Base-by-base conservation (phyloP, 768 basidiomycete species). In the Leccinellum rugosiceps region DNA sequence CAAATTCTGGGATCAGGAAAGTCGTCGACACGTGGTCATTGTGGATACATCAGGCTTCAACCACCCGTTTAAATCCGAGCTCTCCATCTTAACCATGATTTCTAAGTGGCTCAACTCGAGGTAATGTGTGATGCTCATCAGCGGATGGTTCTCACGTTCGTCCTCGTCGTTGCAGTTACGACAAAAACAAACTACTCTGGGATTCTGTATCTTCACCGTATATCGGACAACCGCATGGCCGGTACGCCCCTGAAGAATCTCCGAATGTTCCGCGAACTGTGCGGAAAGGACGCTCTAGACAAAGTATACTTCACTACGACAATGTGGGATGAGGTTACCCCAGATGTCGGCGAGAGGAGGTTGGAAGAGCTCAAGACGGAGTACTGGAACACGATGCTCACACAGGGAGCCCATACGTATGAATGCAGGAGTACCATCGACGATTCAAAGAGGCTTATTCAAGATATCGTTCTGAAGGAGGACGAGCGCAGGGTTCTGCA, bases 191-290 rank as follows among this genome's bases (percentile, higher is more conserved):
- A 9, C 45, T 57, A 15, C 66, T 78, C 71, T 9, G 75, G 70
- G 2, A 68, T 78, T 26, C 14, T 78, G 19, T 78, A 77, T 56
- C 56, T 77, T 14, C 77, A 78, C 55, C 69, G 73, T 15, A 78
- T 78, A 38, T 65, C 74, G 8, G 75, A 77, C 45, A 72, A 72
- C 50, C 68, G 75, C 1, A 70, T 77, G 69, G 65, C 65, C 0
- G 77, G 72, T 19, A 62, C 71, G 1, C 64, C 73, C 0, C 50
- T 68, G 25, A 73, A 63, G 41, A 74, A 76, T 55, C 66, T 76
- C n/a, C 63, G 62, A 4, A 65, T 74, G 61, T 76, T 78, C 50
- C 49, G 35, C 34, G 50, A 63, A 38, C 21, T 72, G 4, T 72
- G 71, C 21, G 70, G 73, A 56, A 17, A 55, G 56, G 50, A 64